These are phyloP conservation scores for Sporobolus alterniflorus DNA, from an alignment of 202 grass and related monocot species.

Conservation along the genomic window DNA sequence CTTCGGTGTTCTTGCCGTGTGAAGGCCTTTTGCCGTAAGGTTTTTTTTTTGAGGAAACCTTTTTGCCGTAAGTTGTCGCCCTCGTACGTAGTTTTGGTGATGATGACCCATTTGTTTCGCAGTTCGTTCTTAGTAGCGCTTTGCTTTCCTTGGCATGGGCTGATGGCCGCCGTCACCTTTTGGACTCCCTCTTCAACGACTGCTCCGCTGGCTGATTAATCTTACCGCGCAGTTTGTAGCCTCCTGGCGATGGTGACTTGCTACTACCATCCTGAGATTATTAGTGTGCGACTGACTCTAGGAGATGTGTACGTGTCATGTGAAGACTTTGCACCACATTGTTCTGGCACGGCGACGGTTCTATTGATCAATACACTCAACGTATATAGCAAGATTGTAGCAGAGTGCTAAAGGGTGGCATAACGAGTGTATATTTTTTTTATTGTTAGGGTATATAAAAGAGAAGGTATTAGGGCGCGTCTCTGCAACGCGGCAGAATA, in stretches of 20 bases:
- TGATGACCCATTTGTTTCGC: not conserved
- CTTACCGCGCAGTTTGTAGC: not conserved
- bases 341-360: not conserved
- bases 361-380: not conserved
- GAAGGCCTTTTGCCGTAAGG: no score
- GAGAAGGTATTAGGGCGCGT: not conserved
- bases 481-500: not conserved
- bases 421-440: no score
- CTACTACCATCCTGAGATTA: not conserved
- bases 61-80: no score
- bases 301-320: not conserved
- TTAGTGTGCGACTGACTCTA: not conserved
- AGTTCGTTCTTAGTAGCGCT: not conserved
- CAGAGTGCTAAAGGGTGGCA: no score
- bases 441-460: not conserved
- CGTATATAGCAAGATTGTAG: not conserved
- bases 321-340: not conserved
- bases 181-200: not conserved
- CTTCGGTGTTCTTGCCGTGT: not conserved
- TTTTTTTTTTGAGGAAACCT: no score
- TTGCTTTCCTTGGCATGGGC: not conserved
- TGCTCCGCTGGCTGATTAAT: not conserved
- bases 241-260: conserved; percentile 3
- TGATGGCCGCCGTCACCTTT: conserved; percentile 14
- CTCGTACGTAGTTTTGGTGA: no score